phyloP scores from a whole-genome alignment of 2,329 filamentous ascomycete genomes.

The Bipolaris cookei region DNA sequence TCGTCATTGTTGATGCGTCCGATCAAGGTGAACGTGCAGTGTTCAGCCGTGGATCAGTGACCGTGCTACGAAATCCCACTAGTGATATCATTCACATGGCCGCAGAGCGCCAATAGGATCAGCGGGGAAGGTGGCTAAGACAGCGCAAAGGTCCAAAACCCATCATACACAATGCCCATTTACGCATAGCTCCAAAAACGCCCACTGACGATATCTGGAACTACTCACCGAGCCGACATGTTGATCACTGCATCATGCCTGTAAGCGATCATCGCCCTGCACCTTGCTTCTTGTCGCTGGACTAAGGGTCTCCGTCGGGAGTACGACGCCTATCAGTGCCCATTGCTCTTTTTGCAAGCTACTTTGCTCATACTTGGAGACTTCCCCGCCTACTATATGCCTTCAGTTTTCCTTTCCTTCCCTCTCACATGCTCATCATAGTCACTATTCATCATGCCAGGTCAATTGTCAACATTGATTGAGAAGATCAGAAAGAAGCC shows the following conservation, averaged over 20 bases:
- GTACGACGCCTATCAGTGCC: constrained; percentile 12
- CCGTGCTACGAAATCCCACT: not conserved
- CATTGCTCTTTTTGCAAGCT: constrained; percentile 6
- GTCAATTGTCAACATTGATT: constrained; percentile 53
- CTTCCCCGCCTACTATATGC: constrained; percentile 4
- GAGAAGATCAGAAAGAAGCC: constrained; percentile 57
- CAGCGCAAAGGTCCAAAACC: constrained; percentile 11
- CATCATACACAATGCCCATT: constrained; percentile 4
- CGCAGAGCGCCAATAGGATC: constrained; percentile 5
- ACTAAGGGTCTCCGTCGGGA: constrained; percentile 13
- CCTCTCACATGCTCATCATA: constrained; percentile 3
- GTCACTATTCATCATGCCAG: constrained; percentile 29
- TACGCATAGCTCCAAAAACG: constrained; percentile 12
- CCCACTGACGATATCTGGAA: constrained; percentile 9
- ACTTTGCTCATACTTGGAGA: constrained; percentile 6
- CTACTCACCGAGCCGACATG: constrained; percentile 22
- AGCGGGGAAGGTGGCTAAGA: not conserved
- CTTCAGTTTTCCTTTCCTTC: not conserved
- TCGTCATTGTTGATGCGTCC: constrained; percentile 1
- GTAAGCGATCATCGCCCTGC: constrained; percentile 18
- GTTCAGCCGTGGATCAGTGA: constrained; percentile 17
- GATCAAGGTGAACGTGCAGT: constrained; percentile 14
- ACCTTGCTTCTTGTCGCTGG: constrained; percentile 4
- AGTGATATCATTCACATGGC: constrained; percentile 20
- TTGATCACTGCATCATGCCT: constrained; percentile 24